Conservation (phyloP, 2,329 filamentous ascomycete genomes). For the Cercospora brassicicola region DNA sequence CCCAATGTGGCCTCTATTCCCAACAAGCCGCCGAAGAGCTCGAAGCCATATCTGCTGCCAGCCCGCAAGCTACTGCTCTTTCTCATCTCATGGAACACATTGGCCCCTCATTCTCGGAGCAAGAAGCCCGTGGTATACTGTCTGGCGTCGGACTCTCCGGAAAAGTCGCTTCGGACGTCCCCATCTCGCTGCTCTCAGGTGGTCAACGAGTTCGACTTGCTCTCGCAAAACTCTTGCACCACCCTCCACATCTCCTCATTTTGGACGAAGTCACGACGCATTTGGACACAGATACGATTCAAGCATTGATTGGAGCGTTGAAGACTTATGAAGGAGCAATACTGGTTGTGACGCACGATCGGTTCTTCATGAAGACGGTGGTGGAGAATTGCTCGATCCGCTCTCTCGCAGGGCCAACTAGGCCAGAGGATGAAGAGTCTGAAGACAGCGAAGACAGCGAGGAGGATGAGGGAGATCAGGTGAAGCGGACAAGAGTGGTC, state of each 20-base stretch:
- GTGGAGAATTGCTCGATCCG: slow-evolving; percentile 58
- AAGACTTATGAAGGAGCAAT: slow-evolving; percentile 71
- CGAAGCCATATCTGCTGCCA: slow-evolving; percentile 55
- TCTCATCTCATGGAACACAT: slow-evolving; percentile 60
- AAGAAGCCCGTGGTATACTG: slow-evolving; percentile 66
- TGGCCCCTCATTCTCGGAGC: slow-evolving; percentile 59
- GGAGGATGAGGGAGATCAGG: slow-evolving; percentile 22
- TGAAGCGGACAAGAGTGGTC: slow-evolving; percentile 17
- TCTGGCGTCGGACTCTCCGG: slow-evolving; percentile 70
- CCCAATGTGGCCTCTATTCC: slow-evolving; percentile 74
- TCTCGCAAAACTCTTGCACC: slow-evolving; percentile 68
- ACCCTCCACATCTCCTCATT: slow-evolving; percentile 68
- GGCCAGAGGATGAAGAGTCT: slow-evolving; percentile 30
- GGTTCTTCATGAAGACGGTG: slow-evolving; percentile 75
- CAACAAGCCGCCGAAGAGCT: slow-evolving; percentile 75
- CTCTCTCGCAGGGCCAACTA: slow-evolving; percentile 15
- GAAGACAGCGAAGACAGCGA: slow-evolving; percentile 19
- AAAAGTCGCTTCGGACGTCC: slow-evolving; percentile 69
- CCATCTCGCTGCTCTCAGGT: slow-evolving; percentile 71
- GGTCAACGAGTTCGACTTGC: slow-evolving; percentile 70
- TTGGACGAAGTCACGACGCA: slow-evolving; percentile 84
- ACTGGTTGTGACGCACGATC: slow-evolving; percentile 76
- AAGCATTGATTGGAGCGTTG: slow-evolving; percentile 67
- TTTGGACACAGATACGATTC: slow-evolving; percentile 78
- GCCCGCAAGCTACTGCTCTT: slow-evolving; percentile 63